Percentiles rank a stretch among this genome's conserved stretches.
These are phyloP conservation scores for Nothomitra cinnamomea DNA, from an alignment of 2,329 filamentous ascomycete genomes.

Conservation along the genomic window DNA sequence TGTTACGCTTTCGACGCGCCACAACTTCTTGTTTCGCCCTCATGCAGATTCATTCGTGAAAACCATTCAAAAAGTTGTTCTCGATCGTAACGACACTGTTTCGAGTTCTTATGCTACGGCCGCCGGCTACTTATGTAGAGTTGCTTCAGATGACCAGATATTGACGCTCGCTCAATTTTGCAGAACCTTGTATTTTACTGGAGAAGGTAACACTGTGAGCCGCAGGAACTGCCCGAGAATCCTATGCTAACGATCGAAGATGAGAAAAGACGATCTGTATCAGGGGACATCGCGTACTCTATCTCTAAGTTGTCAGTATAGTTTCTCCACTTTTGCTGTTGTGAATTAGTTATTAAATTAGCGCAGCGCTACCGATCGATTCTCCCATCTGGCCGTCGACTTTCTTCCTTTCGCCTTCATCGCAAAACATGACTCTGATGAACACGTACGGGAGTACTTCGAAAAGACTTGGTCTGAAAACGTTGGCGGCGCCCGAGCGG, in stretches of 20 bases:
- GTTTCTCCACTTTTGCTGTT: neutral
- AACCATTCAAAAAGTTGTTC: slow-evolving; percentile 60
- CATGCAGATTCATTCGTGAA: slow-evolving; percentile 62
- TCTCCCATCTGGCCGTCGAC: slow-evolving; percentile 55
- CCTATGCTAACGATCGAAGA: slow-evolving; percentile 37
- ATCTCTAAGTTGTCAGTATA: slow-evolving; percentile 48
- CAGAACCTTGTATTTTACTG: slow-evolving; percentile 53
- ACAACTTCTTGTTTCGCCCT: slow-evolving; percentile 55
- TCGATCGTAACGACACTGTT: slow-evolving; percentile 89
- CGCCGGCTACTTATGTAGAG: slow-evolving; percentile 64
- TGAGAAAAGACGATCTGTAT: slow-evolving; percentile 52
- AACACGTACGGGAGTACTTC: slow-evolving; percentile 64
- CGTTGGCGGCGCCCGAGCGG: slow-evolving; percentile 67
- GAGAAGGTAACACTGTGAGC: neutral
- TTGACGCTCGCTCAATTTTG: slow-evolving; percentile 36
- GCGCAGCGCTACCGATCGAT: slow-evolving; percentile 57
- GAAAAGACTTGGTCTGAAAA: slow-evolving; percentile 79
- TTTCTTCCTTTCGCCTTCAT: slow-evolving; percentile 80
- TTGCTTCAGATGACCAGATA: slow-evolving; percentile 41
- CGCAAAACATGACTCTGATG: slow-evolving; percentile 69
- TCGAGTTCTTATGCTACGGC: slow-evolving; percentile 76
- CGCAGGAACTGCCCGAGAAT: neutral
- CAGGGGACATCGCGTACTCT: slow-evolving; percentile 68
- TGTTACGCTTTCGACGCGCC: slow-evolving; percentile 67
- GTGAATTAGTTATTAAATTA: neutral